Percentiles rank a stretch among this genome's conserved stretches.
phyloP scores from a whole-genome alignment of 768 basidiomycete genomes.

The Leccinellum luteum region DNA sequence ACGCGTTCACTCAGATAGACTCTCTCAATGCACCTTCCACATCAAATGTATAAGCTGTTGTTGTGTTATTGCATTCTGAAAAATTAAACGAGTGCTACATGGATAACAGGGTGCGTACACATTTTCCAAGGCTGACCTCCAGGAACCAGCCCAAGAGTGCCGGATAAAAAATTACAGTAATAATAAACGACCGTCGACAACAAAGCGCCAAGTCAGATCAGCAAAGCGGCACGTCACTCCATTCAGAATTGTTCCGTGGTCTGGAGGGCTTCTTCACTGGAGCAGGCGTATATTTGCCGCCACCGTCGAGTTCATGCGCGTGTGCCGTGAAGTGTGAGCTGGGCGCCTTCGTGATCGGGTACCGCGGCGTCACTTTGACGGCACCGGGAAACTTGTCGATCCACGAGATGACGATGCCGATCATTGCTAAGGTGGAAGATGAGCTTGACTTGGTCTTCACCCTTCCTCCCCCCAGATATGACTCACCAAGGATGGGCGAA shows the following conservation, averaged over 20 bases:
- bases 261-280: slow-evolving; percentile 8
- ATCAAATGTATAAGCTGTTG: slow-evolving; percentile 14
- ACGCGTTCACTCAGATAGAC: slow-evolving; percentile 28
- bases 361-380: slow-evolving; percentile 22
- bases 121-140: not conserved
- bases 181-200: not conserved
- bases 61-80: not conserved
- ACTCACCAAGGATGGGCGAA: slow-evolving; percentile 28
- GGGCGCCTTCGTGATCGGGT: slow-evolving; percentile 30
- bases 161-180: not conserved
- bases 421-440: slow-evolving; percentile 11
- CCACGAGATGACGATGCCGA: slow-evolving; percentile 25
- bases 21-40: not conserved
- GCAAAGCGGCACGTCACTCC: slow-evolving; percentile 25
- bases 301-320: slow-evolving; percentile 22
- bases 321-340: slow-evolving; percentile 27
- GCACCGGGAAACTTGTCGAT: slow-evolving; percentile 29
- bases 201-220: not conserved
- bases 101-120: not conserved
- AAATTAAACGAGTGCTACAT: slow-evolving; percentile 9
- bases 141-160: slow-evolving; percentile 17
- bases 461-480: not conserved
- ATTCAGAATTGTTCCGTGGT: slow-evolving; percentile 13
- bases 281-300: slow-evolving; percentile 7
- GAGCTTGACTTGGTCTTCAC: not conserved